Evolutionary conservation across 2,329 filamentous ascomycete species (phyloP).

Genomic region (Nannizzia gypsea): DNA sequence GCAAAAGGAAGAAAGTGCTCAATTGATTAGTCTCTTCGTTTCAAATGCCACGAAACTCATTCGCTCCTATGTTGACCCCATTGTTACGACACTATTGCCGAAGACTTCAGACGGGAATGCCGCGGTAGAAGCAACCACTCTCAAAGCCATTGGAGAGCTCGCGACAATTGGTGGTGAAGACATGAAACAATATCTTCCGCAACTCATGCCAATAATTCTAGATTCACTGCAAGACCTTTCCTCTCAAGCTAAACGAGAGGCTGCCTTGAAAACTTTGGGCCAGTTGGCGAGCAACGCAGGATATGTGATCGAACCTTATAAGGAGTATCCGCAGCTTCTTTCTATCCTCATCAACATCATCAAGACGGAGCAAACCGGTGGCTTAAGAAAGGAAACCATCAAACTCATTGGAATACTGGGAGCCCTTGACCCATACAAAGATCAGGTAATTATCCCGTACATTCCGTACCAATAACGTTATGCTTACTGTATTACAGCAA

Average conservation of each 20-base stretch:
- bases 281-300: constrained; percentile 92
- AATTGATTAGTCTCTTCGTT: constrained; percentile 81
- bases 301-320: constrained; percentile 92
- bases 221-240: constrained; percentile 89
- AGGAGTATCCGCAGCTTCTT: constrained; percentile 86
- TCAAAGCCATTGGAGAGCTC: constrained; percentile 88
- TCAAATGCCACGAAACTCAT: constrained; percentile 87
- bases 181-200: constrained; percentile 82
- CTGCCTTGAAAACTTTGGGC: constrained; percentile 78
- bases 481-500: constrained; percentile 39
- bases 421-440: constrained; percentile 89
- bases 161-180: constrained; percentile 88
- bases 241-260: constrained; percentile 78
- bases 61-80: constrained; percentile 92
- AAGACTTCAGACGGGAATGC: constrained; percentile 78
- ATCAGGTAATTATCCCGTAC: constrained; percentile 46
- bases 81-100: constrained; percentile 80
- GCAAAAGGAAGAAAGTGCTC: constrained; percentile 93
- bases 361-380: constrained; percentile 76
- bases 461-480: neutral
- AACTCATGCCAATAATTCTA: constrained; percentile 89
- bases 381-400: constrained; percentile 83
- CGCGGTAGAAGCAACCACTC: constrained; percentile 84
- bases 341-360: constrained; percentile 90
- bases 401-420: constrained; percentile 93